Evolutionary conservation across 371 early-diverging fungal species (phyloP).

Genomic region (Mucor mucedo): DNA sequence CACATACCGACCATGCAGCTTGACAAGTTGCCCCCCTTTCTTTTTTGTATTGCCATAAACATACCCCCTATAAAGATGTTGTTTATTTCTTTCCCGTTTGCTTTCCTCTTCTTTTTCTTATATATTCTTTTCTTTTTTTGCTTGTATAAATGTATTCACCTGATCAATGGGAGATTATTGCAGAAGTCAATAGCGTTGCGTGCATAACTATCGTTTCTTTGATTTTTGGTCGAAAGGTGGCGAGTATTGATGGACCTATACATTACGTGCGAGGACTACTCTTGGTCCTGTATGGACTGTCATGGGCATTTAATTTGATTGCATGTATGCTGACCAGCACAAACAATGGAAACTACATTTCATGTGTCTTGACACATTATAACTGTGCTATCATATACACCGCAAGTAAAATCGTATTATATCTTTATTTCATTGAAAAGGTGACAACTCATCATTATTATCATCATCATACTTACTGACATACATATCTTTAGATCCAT

Average conservation of each 20-base stretch:
- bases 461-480: too few species aligned
- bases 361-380: slow-evolving; percentile 55
- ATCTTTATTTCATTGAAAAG: slow-evolving; percentile 64
- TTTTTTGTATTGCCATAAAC: too few species aligned
- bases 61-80: not conserved
- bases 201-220: slow-evolving; percentile 59
- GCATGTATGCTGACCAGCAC: slow-evolving; percentile 59
- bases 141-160: slow-evolving; percentile 47
- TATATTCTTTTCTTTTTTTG: slow-evolving; percentile 4
- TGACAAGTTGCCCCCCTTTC: too few species aligned
- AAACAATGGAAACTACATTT: slow-evolving; percentile 57
- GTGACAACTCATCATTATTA: slow-evolving; percentile 12
- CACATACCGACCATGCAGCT: slow-evolving; percentile 1
- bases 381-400: slow-evolving; percentile 49
- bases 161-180: slow-evolving; percentile 51
- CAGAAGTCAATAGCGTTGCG: slow-evolving; percentile 53
- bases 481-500: slow-evolving; percentile 32
- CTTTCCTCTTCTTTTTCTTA: not conserved
- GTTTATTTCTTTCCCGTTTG: not conserved
- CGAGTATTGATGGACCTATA: slow-evolving; percentile 50
- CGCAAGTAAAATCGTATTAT: slow-evolving; percentile 48
- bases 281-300: slow-evolving; percentile 42
- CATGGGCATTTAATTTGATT: slow-evolving; percentile 58
- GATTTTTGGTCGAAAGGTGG: slow-evolving; percentile 60
- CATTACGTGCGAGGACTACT: slow-evolving; percentile 56